Evolutionary conservation across 2,329 filamentous ascomycete genomes (phyloP), one percentile per base, ranked within the genome.

Genomic region (Colletotrichum siamense): DNA sequence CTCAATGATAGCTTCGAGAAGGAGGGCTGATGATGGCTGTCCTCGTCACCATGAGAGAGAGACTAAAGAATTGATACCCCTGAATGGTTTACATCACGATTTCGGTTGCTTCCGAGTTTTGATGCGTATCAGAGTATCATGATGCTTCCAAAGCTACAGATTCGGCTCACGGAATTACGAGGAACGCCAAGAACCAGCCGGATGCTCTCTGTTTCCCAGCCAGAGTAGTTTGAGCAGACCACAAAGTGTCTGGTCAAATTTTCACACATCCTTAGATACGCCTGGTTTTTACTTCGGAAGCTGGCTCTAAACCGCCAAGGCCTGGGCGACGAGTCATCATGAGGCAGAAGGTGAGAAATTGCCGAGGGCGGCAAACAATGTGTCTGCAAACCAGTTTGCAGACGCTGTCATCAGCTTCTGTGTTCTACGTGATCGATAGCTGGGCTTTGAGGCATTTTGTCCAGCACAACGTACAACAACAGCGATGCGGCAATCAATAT

Each of bases 1-100:
- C 84, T 94, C 63, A 94, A 94, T 79, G 91, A 92, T 81, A 87
- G 88, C 6, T 93, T 94, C 82, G 91, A 91, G 78, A 89, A 90
- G 79, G 90, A 92, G 73, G 87, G 87, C 22, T 91, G 81, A 73
- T n/a, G 15, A 64, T 18, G 62, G n/a, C 5, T 5, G n/a, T 4
- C n/a, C 4, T 18, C 13, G 18, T 63, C n/a, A 15, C 24, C 22
- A 6, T 44, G n/a, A 16, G 55, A 59, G 55, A 59, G 22, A 64
- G 70, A 69, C 18, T 26, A n/a, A 39, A 63, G 28, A 26, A 44
- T 49, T 69, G 66, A 69, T 69, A 69, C 66, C 66, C 66, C 52
- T 36, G 32, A 32, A 69, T 22, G 52, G 49, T 55, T 68, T 49
- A 55, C 28, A 62, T 34, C 26, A 62, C 5, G 64, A 22, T 18